These are phyloP conservation scores for Heliocybe sulcata DNA, from an alignment of 1,284 basidiomycete genomes.

Conservation along the genomic window DNA sequence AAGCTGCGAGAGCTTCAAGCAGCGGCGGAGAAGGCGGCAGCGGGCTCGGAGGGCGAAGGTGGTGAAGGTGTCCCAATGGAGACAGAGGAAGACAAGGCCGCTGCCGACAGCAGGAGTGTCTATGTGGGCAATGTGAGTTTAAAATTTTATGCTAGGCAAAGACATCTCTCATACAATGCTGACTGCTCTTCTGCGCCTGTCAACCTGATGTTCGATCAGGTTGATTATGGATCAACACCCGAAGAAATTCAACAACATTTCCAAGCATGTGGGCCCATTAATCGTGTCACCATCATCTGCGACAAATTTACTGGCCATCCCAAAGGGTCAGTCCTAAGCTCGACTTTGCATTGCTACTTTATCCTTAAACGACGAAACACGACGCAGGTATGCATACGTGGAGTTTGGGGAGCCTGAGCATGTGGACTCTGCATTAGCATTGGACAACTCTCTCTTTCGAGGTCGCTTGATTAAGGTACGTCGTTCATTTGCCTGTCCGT, in stretches of 20 bases:
- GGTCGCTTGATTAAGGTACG: slow-evolving; percentile 86
- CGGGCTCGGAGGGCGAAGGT: slow-evolving; percentile 26
- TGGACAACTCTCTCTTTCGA: slow-evolving; percentile 94
- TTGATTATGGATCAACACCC: slow-evolving; percentile 96
- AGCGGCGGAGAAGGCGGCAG: slow-evolving; percentile 63
- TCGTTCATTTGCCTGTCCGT: not conserved
- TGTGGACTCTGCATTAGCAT: slow-evolving; percentile 88
- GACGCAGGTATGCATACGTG: slow-evolving; percentile 90
- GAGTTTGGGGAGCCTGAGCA: slow-evolving; percentile 96
- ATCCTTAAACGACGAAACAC: not conserved
- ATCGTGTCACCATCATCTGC: slow-evolving; percentile 97
- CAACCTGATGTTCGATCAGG: slow-evolving; percentile 60
- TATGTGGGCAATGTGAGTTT: slow-evolving; percentile 93
- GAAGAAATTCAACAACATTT: slow-evolving; percentile 99
- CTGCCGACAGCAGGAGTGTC: slow-evolving; percentile 84
- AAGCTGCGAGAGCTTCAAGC: slow-evolving; percentile 89
- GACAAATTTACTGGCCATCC: slow-evolving; percentile 99
- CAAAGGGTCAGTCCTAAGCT: slow-evolving; percentile 70
- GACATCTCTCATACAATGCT: slow-evolving; percentile 2
- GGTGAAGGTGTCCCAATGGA: slow-evolving; percentile 49
- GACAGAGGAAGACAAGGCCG: slow-evolving; percentile 69
- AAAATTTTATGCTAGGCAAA: not conserved
- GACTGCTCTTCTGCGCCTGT: not conserved
- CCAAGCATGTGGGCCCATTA: slow-evolving; percentile 96
- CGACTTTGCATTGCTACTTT: not conserved